Conservation (phyloP, 345 rosid species). For the Boechera retrofracta region DNA sequence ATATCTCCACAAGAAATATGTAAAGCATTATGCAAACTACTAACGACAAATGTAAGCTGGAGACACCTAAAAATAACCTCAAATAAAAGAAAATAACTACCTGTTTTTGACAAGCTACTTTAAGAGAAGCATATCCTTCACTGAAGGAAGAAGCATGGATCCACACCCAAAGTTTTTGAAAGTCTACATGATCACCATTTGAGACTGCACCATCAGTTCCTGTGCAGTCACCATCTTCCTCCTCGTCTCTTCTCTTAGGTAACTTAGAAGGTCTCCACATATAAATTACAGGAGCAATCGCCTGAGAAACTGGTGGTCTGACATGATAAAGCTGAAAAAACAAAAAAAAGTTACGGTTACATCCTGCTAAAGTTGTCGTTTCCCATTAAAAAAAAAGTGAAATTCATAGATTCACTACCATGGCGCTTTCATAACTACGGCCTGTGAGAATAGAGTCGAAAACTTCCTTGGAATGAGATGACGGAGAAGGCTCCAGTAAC, state of each 20-base stretch:
- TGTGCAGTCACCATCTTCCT: conserved; percentile 13
- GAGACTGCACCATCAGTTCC: conserved; percentile 39
- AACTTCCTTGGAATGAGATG: conserved; percentile 49
- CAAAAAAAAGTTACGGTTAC: background rate
- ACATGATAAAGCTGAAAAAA: conserved; percentile 71
- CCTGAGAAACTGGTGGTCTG: conserved; percentile 56
- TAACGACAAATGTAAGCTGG: background rate
- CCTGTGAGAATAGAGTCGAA: conserved; percentile 63
- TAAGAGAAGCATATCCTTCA: conserved; percentile 76
- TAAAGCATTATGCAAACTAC: conserved; percentile 26
- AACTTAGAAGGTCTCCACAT: conserved; percentile 68
- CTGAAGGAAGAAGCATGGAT: conserved; percentile 81
- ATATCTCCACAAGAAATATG: conserved; percentile 17
- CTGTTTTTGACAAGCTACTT: conserved; percentile 71
- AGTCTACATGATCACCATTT: conserved; percentile 28
- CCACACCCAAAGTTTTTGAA: conserved; percentile 79
- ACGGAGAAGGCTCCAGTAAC: conserved; percentile 66
- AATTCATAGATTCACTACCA: conserved; percentile 52
- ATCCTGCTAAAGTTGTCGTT: background rate
- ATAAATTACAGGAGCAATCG: conserved; percentile 73
- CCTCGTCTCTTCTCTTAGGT: conserved; percentile 41
- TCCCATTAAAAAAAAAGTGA: background rate
- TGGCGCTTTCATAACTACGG: conserved; percentile 59
- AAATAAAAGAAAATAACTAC: conserved; percentile 38
- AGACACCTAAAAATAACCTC: conserved; percentile 6